Percentiles rank a stretch among this genome's conserved stretches.
These are phyloP conservation scores for Fusarium poae DNA, from an alignment of 2,329 filamentous ascomycete genomes.

Conservation along the genomic window DNA sequence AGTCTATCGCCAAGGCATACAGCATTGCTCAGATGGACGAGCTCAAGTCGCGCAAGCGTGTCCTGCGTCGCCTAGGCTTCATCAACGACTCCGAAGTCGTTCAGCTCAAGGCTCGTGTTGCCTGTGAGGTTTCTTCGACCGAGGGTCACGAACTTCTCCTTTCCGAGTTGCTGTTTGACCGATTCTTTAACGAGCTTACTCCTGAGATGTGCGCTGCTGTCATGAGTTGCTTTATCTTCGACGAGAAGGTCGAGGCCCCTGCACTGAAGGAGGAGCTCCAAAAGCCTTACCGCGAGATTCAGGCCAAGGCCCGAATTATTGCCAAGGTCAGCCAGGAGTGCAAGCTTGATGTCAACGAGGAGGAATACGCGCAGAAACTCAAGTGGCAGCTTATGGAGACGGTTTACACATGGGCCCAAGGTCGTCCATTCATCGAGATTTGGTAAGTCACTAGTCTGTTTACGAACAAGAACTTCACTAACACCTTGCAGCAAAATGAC, in stretches of 20 bases:
- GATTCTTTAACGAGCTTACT: slow-evolving; percentile 96
- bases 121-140: slow-evolving; percentile 94
- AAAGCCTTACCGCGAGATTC: slow-evolving; percentile 88
- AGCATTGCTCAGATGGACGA: slow-evolving; percentile 95
- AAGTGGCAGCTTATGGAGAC: slow-evolving; percentile 98
- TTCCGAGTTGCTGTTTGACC: slow-evolving; percentile 93
- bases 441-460: slow-evolving; percentile 75
- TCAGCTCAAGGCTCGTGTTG: slow-evolving; percentile 95
- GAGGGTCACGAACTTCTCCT: slow-evolving; percentile 93
- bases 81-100: slow-evolving; percentile 97
- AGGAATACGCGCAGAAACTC: slow-evolving; percentile 89
- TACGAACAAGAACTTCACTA: slow-evolving; percentile 23
- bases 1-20: slow-evolving; percentile 85
- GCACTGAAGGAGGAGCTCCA: slow-evolving; percentile 85
- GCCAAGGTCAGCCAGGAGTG: slow-evolving; percentile 96
- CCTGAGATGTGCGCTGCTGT: slow-evolving; percentile 89
- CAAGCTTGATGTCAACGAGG: slow-evolving; percentile 93
- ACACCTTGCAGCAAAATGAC: slow-evolving; percentile 87
- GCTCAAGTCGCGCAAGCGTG: slow-evolving; percentile 94
- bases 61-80: slow-evolving; percentile 92
- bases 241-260: slow-evolving; percentile 89
- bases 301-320: slow-evolving; percentile 86
- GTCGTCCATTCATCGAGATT: slow-evolving; percentile 90
- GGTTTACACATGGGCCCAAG: slow-evolving; percentile 90
- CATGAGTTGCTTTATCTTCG: slow-evolving; percentile 95